phyloP scores from a whole-genome alignment of 2,329 filamentous ascomycete genomes.

The Myriosclerotinia duriaeana region DNA sequence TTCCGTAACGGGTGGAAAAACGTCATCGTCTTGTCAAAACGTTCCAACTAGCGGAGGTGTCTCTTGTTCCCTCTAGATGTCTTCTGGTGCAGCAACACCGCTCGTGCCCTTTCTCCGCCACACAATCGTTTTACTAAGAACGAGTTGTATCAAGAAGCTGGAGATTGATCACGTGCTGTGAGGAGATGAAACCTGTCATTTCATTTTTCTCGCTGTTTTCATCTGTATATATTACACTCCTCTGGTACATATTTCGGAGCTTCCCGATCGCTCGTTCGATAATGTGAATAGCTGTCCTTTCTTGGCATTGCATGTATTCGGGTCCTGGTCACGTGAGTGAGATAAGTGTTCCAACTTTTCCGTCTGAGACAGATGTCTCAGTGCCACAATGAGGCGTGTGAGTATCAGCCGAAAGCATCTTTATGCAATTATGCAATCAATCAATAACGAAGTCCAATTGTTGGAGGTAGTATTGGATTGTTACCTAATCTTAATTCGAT shows the following conservation, averaged over 20 bases:
- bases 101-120: neutral
- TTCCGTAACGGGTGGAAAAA: conserved; percentile 52
- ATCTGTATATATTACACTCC: neutral
- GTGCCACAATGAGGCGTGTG: neutral
- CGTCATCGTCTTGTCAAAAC: conserved; percentile 44
- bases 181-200: neutral
- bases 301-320: conserved; percentile 2
- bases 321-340: conserved; percentile 5
- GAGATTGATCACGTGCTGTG: neutral
- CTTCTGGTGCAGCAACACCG: neutral
- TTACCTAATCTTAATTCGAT: neutral
- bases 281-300: conserved; percentile 7
- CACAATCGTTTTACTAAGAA: neutral
- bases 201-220: neutral
- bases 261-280: neutral
- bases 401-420: conserved; percentile 15
- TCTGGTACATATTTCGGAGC: neutral
- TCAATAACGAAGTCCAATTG: neutral
- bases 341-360: neutral
- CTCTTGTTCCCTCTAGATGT: conserved; percentile 13
- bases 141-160: neutral
- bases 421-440: neutral
- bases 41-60: conserved; percentile 35
- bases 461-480: neutral
- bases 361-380: neutral